Conservation (phyloP, 2,329 filamentous ascomycete genomes). For the Penicillium carneum region DNA sequence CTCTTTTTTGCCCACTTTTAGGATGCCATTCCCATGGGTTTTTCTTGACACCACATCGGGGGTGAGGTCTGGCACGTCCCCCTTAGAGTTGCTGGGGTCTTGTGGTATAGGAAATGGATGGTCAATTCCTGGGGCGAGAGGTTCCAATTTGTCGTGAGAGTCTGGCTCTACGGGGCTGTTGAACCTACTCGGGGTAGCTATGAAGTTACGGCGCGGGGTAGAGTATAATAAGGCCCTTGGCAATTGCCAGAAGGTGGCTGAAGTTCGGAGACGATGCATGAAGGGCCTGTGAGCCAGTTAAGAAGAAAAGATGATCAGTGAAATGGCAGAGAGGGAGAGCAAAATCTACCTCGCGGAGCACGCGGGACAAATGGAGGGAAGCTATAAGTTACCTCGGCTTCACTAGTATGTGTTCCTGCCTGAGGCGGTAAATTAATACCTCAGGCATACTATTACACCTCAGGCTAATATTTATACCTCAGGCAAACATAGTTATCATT, state of each 20-base stretch:
- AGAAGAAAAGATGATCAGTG: background rate
- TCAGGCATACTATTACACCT: background rate
- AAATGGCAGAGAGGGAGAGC: background rate
- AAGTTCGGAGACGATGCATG: conserved; percentile 22
- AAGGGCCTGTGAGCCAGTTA: background rate
- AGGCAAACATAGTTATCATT: background rate
- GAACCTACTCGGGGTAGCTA: conserved; percentile 17
- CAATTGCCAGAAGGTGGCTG: conserved; percentile 17
- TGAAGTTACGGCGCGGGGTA: conserved; percentile 21
- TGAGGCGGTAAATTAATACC: background rate
- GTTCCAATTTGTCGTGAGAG: background rate
- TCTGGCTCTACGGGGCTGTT: conserved; percentile 4
- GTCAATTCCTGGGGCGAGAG: background rate
- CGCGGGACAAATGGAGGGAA: conserved; percentile 1
- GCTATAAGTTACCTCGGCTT: conserved; percentile 12
- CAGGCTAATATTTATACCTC: background rate
- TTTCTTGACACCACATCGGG: background rate
- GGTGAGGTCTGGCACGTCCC: background rate
- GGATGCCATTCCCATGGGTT: background rate
- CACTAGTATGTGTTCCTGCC: background rate
- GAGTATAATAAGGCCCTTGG: conserved; percentile 15
- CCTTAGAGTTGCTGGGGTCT: background rate
- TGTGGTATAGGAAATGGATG: background rate
- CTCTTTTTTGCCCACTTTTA: background rate
- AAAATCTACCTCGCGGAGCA: background rate